Evolutionary conservation across 768 basidiomycete genomes (phyloP).

Genomic region (Tricholoma furcatifolium): DNA sequence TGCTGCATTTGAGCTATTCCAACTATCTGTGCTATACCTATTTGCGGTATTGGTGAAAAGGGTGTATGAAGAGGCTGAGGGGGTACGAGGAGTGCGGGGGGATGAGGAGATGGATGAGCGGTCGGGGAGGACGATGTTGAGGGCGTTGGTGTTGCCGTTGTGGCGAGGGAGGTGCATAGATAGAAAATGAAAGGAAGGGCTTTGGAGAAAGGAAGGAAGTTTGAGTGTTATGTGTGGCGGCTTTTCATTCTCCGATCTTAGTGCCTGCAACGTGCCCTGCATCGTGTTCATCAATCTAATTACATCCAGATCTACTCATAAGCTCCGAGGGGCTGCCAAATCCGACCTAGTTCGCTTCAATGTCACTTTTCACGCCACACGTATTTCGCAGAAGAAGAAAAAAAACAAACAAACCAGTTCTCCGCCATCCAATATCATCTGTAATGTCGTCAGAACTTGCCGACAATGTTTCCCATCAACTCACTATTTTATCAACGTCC

Average conservation of each 20-base stretch:
- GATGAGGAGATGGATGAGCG: slow-evolving; percentile 53
- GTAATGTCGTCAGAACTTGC: neutral
- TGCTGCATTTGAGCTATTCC: slow-evolving; percentile 77
- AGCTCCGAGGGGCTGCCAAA: slow-evolving; percentile 46
- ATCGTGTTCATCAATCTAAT: slow-evolving; percentile 27
- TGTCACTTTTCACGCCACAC: neutral
- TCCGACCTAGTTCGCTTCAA: slow-evolving; percentile 32
- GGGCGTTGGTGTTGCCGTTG: slow-evolving; percentile 44
- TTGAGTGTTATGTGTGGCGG: slow-evolving; percentile 16
- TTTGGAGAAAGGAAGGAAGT: neutral
- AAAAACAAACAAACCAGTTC: slow-evolving; percentile 35
- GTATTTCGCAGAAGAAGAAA: neutral
- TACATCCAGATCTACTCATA: neutral
- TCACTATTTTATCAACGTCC: slow-evolving; percentile 57
- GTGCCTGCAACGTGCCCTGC: slow-evolving; percentile 39
- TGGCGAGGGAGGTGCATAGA: slow-evolving; percentile 47
- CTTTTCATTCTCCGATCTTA: slow-evolving; percentile 20
- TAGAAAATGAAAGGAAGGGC: slow-evolving; percentile 26
- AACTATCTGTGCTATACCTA: slow-evolving; percentile 79
- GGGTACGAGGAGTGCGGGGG: slow-evolving; percentile 61
- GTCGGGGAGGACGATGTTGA: slow-evolving; percentile 58
- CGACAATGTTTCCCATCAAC: slow-evolving; percentile 19
- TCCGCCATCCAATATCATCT: slow-evolving; percentile 58
- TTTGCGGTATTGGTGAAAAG: slow-evolving; percentile 47
- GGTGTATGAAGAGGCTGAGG: slow-evolving; percentile 52